These are phyloP conservation scores for Incumbomyces lentus DNA, from an alignment of 2,329 filamentous ascomycete species.

Conservation along the genomic window DNA sequence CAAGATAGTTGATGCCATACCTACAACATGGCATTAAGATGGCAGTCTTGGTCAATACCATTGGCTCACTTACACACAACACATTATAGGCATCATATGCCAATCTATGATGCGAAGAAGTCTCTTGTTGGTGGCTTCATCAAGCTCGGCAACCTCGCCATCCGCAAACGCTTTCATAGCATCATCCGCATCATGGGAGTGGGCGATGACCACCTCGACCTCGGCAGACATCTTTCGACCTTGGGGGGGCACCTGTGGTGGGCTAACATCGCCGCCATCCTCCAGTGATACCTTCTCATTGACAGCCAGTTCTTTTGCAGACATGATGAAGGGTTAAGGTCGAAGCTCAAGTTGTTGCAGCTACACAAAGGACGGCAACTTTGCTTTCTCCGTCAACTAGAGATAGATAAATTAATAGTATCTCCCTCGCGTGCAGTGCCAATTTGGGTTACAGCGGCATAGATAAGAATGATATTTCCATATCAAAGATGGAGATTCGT, in stretches of 20 bases:
- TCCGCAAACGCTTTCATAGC: conserved; percentile 47
- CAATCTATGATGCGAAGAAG: conserved; percentile 52
- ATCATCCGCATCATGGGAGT: conserved; percentile 50
- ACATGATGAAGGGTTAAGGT: too few species aligned
- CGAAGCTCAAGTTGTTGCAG: too few species aligned
- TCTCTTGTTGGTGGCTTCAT: conserved; percentile 47
- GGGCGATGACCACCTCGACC: conserved; percentile 34
- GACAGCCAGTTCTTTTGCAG: not conserved
- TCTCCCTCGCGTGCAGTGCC: too few species aligned
- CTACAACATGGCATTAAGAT: too few species aligned
- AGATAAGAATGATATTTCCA: too few species aligned
- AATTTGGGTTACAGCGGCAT: too few species aligned
- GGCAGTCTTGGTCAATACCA: too few species aligned
- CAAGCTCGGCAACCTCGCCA: conserved; percentile 44
- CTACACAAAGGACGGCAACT: too few species aligned
- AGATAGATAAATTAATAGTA: too few species aligned
- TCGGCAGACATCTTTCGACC: not conserved
- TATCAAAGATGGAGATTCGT: too few species aligned
- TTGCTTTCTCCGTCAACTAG: too few species aligned
- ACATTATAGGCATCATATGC: conserved; percentile 52
- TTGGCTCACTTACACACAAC: conserved; percentile 40
- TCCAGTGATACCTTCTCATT: not conserved
- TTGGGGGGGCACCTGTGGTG: not conserved
- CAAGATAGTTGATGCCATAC: conserved; percentile 39
- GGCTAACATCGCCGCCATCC: not conserved